These are phyloP conservation scores for Omphalotus olearius DNA, from an alignment of 1,284 basidiomycete species.

Conservation along the genomic window DNA sequence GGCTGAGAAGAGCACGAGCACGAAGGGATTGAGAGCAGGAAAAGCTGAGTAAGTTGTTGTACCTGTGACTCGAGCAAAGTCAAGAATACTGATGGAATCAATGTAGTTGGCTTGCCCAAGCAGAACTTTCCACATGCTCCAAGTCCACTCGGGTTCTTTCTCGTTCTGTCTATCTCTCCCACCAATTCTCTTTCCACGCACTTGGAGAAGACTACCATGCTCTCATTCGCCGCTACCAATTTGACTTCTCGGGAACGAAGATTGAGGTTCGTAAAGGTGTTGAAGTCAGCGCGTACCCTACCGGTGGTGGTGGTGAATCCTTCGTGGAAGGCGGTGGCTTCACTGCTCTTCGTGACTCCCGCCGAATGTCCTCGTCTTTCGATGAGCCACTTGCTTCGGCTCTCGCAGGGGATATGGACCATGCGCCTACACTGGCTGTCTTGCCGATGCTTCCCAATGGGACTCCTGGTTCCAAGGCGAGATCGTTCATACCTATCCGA, in stretches of 20 bases:
- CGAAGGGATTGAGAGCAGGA: conserved; percentile 4
- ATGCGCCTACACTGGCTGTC: conserved; percentile 41
- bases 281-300: conserved; percentile 51
- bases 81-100: neutral
- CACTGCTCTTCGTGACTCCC: conserved; percentile 28
- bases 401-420: conserved; percentile 60
- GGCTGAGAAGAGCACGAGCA: neutral
- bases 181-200: conserved; percentile 76
- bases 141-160: conserved; percentile 57
- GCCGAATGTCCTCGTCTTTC: conserved; percentile 51
- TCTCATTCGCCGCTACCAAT: conserved; percentile 62
- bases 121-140: conserved; percentile 75
- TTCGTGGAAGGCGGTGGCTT: conserved; percentile 52
- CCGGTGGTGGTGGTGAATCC: conserved; percentile 31
- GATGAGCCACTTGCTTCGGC: conserved; percentile 77
- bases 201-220: conserved; percentile 79
- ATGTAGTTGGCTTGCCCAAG: conserved; percentile 63
- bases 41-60: conserved; percentile 25
- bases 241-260: conserved; percentile 56
- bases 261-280: conserved; percentile 73
- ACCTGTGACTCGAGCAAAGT: neutral
- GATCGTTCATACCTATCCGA: conserved; percentile 55
- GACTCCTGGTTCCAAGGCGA: conserved; percentile 34
- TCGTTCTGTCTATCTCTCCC: conserved; percentile 72
- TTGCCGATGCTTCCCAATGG: conserved; percentile 81